Evolutionary conservation across 2,329 filamentous ascomycete species (phyloP), one percentile per base, ranked within the genome.

Genomic region (Penicillium sp.): DNA sequence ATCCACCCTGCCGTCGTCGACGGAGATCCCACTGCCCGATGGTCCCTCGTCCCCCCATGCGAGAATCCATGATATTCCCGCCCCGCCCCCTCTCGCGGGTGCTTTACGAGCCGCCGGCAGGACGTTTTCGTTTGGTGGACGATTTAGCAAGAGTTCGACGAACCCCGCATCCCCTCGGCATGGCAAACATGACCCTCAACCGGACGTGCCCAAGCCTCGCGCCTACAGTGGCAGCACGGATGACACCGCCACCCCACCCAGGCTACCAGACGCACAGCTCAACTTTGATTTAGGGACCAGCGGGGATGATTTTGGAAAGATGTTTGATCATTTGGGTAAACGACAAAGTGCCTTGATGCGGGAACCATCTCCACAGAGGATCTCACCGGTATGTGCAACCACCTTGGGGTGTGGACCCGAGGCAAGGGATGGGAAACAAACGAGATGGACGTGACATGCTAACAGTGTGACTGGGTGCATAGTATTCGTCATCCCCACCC

Each of bases 1-100:
- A 5, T 79, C 77, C 6, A 79, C 77, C 6, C 66, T 78, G 35
- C 78, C 77, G 34, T 79, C 76, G 18, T 79, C 76, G n/a, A 68
- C 76, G 9, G 78, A 80, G 52, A 59, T 67, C 6, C 65, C 64
- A 9, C 58, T 67, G 39, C 67, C 72, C 51, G 65, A 71, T 18
- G 63, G 67, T 64, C 61, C 58, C 45, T 68, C 61, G 48, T 60
- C 63, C 57, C 63, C 64, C 43, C 64, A 65, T 48, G 63, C 62
- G 37, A 67, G 63, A 63, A 68, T 67, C 24, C 67, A 72, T 45
- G 70, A 70, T 52, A 66, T 73, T 37, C 65, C 73, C 37, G 60
- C 69, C 37, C 70, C 72, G 25, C 69, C 71, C 9, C 56, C 51
- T 9, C 59, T 72, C 12, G 62, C 69, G 1, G 67, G 67, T 46